Evolutionary conservation across 2,329 filamentous ascomycete genomes (phyloP), one percentile per base, ranked within the genome.

Genomic region (Aspergillus unguis): DNA sequence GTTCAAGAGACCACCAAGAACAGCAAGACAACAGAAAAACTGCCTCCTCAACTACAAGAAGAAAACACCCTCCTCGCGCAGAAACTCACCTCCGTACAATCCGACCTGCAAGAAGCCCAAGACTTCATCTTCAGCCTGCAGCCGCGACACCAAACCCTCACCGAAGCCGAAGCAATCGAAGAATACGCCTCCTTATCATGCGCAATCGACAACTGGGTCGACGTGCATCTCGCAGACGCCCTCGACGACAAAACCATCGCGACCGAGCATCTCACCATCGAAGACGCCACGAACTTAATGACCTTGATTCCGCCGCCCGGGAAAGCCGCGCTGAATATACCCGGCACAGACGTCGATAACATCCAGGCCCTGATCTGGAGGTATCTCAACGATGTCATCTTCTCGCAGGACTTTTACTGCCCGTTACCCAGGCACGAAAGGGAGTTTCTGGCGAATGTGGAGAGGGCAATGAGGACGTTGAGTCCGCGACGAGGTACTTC

Each of bases 381-480:
- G 23, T 53, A 32, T 25, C 17, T 53, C 5, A 32, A 28, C 11
- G 50, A 53, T 11, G n/a, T 7, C 5, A 38, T 53, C 5, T 53
- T 53, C 50, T 25, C n/a, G 5, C 50, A 48, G 27, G 50, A 53
- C 17, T 53, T 53, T 25, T 53, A 48, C n/a, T 48, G 44, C n/a
- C 50, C 50, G 3, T n/a, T 53, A 6, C 31, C 31, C 6, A 28
- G 35, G 33, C 27, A 6, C 1, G 44, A 53, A 40, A 42, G 44
- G 23, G 44, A 53, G 23, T 44, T 48, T 9, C 10, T 53, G 6
- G 44, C 35, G 17, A 29, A 10, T 4, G 28, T 48, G 27, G 50
- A 53, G 29, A 27, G 50, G 10, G 33, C 37, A 11, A 53, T 53
- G 50, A 27, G 45, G 17, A 11, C 8, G 9, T 31, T 53, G 7